Base-by-base conservation (phyloP, 306 rosid genomes). In the Inga laurina region DNA sequence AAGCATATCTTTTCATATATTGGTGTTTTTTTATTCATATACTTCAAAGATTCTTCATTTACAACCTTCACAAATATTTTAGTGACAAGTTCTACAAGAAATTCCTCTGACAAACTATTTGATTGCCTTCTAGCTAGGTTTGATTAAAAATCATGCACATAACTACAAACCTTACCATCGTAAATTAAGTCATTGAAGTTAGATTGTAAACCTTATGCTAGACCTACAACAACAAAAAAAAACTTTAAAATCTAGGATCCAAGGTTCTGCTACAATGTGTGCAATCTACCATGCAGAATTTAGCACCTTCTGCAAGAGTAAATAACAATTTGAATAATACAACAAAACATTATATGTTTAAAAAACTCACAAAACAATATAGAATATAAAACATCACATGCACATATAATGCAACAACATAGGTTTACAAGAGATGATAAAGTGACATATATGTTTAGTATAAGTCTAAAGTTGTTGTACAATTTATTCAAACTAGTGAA, bases 101-200 rank as follows among this genome's bases (percentile, higher is more conserved):
- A 74, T 73, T 72, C 75, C 21, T 72, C 48, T 74, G 88, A 88
- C 46, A 91, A 82, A 82, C 54, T 90, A 24, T 83, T 88, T 76
- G 79, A 82, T 15, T 49, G 56, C 15, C 87, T 93, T 35, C 69
- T 90, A 21, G 77, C 89, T 64, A 90, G 88, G 72, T 88, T 90
- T 76, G 88, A 90, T 66, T 84, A 88, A 81, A 22, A 82, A 37
- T 84, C 92, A 72, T 93, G 95, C 86, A 74, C 64, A 66, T 49
- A 88, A 93, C n/a, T 18, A 5, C 75, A 87, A 92, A 68, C 77
- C 34, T 61, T 83, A 19, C 82, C 61, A 0, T 93, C 87, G 21
- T 83, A 79, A 88, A 72, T 44, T 86, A 75, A 62, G 83, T 41
- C 95, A 90, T 71, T 86, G 70, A 83, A 84, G 68, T 22, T 90